Percentiles rank a stretch among this genome's conserved stretches.
Evolutionary conservation across 2,329 filamentous ascomycete genomes (phyloP).

Genomic region (Epichloe amarillans): DNA sequence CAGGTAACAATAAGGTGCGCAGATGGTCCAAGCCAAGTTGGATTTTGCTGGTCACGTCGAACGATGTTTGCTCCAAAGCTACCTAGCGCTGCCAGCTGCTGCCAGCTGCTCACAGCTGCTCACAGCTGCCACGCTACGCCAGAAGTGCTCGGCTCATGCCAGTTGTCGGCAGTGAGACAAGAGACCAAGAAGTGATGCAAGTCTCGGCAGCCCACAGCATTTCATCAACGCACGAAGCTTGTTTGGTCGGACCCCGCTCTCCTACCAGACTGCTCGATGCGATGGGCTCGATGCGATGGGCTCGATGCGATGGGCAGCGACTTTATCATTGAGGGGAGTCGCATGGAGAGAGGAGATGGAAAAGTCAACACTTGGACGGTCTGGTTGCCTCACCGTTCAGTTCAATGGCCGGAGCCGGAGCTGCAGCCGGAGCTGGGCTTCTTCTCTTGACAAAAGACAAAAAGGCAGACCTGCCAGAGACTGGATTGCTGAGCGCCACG

Average conservation of each 20-base stretch:
- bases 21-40: too few relatives aligned
- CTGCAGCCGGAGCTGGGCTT: neutral
- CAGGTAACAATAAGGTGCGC: too few relatives aligned
- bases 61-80: too few relatives aligned
- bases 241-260: neutral
- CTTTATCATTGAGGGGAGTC: neutral
- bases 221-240: neutral
- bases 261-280: too few relatives aligned
- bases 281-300: too few relatives aligned
- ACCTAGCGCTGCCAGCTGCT: too few relatives aligned
- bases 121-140: neutral
- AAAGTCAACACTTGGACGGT: too few relatives aligned
- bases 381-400: neutral
- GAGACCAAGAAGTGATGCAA: neutral
- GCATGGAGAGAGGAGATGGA: too few relatives aligned
- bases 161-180: neutral
- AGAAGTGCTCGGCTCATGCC: neutral
- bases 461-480: neutral
- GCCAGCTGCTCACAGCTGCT: too few relatives aligned
- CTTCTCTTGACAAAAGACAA: neutral
- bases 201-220: constrained; percentile 1
- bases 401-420: neutral
- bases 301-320: neutral
- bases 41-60: too few relatives aligned
- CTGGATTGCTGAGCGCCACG: constrained; percentile 1